Evolutionary conservation across 148 eudicot species (phyloP), one percentile per base, ranked within the genome.

Genomic region (Rhododendron mucronatum): DNA sequence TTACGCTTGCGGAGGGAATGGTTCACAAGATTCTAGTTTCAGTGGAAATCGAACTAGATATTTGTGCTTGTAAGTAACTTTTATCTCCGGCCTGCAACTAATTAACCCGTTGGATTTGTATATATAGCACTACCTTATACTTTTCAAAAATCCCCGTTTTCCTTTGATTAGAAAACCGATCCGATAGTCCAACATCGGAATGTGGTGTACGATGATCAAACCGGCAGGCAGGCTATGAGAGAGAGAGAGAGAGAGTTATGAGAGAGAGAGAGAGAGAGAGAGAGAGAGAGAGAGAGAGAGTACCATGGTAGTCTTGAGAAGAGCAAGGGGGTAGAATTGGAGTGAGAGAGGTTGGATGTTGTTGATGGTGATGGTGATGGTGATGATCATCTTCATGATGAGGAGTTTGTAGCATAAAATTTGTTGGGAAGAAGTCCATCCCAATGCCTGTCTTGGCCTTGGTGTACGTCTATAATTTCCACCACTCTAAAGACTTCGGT

Each of bases 371-470:
- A n/a, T 41, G 81, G 3, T 91, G 65, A 20, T 20, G 41, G 2
- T 76, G 80, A 9, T 41, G 81, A 41, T 91, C 89, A 82, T 87
- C 86, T 41, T 95, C 91, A 87, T 90, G 90, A 65, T 91, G 90
- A 67, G 92, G 91, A 88, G 91, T 86, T 90, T 93, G 98, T 48
- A 95, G 93, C 95, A 97, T 92, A 90, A 95, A 97, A 90, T 95
- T 97, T 63, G 95, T 65, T 53, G 95, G 92, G 88, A 94, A 95
- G 89, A 97, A 97, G 77, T 91, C 97, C 99, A 97, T 97, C 87
- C 88, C 93, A 84, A 83, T 88, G 88, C 87, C 90, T 89, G 89
- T 93, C 94, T 91, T 94, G 81, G 86, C 89, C 89, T 88, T 77
- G 67, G 20, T 73, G 20, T 39, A 39, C 41, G 6, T 30, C 37